Evolutionary conservation across 768 basidiomycete species (phyloP).

Genomic region (Clitopilus passeckerianus): DNA sequence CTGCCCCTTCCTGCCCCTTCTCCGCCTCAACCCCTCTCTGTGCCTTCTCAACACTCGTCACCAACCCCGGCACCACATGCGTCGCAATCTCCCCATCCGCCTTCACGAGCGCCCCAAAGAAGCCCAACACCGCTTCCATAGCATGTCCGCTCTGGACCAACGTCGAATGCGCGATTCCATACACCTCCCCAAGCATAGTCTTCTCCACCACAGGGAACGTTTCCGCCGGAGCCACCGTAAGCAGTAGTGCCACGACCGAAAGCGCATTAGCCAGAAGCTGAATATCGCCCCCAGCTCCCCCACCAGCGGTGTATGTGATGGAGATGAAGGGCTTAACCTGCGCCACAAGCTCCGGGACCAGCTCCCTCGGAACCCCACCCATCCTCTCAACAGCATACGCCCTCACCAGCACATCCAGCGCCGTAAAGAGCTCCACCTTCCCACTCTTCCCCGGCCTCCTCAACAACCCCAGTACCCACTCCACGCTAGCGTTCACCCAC

Average conservation of each 20-base stretch:
- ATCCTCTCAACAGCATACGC: constrained; percentile 9
- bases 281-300: constrained; percentile 44
- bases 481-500: constrained; percentile 80
- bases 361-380: constrained; percentile 56
- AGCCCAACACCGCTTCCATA: constrained; percentile 76
- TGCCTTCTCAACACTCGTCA: constrained; percentile 60
- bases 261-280: constrained; percentile 72
- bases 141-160: constrained; percentile 58
- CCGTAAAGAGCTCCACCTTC: constrained; percentile 76
- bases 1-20: neutral
- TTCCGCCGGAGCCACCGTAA: constrained; percentile 58
- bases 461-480: constrained; percentile 71
- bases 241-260: constrained; percentile 58
- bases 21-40: constrained; percentile 27
- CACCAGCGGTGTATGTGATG: constrained; percentile 25
- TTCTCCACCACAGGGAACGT: constrained; percentile 77
- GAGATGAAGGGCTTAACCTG: constrained; percentile 76
- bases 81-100: constrained; percentile 82
- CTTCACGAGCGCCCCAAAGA: constrained; percentile 78
- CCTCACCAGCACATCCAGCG: constrained; percentile 66
- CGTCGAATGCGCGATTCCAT: constrained; percentile 72
- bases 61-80: constrained; percentile 75
- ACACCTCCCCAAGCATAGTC: constrained; percentile 62
- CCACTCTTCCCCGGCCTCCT: constrained; percentile 76
- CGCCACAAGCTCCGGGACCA: constrained; percentile 59